Evolutionary conservation across 192 early-diverging fungal species (phyloP), one percentile per base, ranked within the genome.

Genomic region (Oehlia diaphana): DNA sequence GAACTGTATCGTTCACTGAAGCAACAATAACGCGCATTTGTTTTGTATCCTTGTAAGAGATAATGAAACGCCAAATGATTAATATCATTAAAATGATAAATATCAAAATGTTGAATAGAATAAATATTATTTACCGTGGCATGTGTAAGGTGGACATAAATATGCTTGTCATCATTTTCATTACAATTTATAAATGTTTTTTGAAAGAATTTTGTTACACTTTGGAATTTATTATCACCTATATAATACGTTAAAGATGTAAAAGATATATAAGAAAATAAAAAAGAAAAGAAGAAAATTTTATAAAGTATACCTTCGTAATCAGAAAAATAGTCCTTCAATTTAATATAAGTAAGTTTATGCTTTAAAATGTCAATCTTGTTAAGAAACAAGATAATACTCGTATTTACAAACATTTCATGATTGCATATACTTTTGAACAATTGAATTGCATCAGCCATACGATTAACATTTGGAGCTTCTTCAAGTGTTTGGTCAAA

Each of bases 401-500:
- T 83, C 4, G 89, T 92, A 58, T 82, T 70, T 35, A 78, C 74
- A 74, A 91, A 83, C 9, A 87, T 79, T 65, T 84, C 82, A 76
- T 92, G 84, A 83, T 86, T 86, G 23, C 81, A 81, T 65, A 86
- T 86, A 33, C 76, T 63, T 62, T 83, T 81, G 50, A 87, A 84
- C 72, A 91, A 81, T 63, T 79, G 64, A 61, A 87, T 53, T 9
- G 84, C 79, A 28, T 85, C 85, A 67, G 74, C 80, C 81, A 90
- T 81, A 81, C 91, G 76, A 83, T 93, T 93, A 64, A 90, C 81
- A 28, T 76, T 75, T 16, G 87, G 80, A 72, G 94, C 92, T 66
- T 93, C 92, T 64, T 89, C 87, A 44, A 86, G 88, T 28, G 80
- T 85, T 71, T 91, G 90, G 74, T 93, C 90, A 78, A 88, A 93